A percentile compares a stretch with the other conserved stretches of the same genome.
Evolutionary conservation across 345 rosid species (phyloP).

Genomic region (Litchi chinensis): DNA sequence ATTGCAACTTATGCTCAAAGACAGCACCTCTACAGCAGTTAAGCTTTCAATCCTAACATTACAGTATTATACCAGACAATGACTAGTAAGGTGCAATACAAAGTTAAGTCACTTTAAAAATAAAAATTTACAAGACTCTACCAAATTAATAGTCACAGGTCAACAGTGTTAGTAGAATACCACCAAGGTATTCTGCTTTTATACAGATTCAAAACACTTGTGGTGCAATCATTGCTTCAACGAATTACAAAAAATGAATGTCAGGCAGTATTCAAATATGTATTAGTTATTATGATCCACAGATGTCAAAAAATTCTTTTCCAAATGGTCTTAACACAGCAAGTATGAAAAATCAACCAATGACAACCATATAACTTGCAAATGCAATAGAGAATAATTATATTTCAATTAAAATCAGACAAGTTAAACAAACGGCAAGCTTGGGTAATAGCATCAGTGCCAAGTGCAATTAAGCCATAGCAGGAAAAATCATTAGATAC

Average conservation of each 20-base stretch:
- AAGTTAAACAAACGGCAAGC: neutral
- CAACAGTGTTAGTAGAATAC: neutral
- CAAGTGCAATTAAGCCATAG: neutral
- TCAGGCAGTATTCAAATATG: neutral
- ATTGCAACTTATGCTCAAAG: neutral
- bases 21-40: neutral
- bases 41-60: neutral
- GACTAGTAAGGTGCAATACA: neutral
- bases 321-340: neutral
- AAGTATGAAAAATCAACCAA: neutral
- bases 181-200: neutral
- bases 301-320: neutral
- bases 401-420: neutral
- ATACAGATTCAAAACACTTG: neutral
- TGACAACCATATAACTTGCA: neutral
- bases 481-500: neutral
- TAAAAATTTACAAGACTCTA: neutral
- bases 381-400: neutral
- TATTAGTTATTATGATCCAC: neutral
- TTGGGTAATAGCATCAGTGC: neutral
- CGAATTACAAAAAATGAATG: neutral
- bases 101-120: neutral
- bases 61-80: neutral
- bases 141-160: neutral
- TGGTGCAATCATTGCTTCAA: neutral